Base-by-base conservation (phyloP, 768 basidiomycete genomes). In the Lactarius indigo region DNA sequence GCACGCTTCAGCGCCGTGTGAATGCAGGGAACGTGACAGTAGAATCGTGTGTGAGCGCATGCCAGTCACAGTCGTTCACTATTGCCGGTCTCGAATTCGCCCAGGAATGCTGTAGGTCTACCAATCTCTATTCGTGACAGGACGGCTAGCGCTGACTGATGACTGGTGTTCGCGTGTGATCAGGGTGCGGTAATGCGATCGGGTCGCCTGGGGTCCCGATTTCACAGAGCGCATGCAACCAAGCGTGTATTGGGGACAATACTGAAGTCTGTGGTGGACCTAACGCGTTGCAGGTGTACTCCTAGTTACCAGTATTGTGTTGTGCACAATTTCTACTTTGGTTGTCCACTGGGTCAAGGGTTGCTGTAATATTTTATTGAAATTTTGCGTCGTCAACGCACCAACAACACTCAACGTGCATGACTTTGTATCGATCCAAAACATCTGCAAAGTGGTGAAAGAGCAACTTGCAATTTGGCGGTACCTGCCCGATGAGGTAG, bases 51-150 rank as follows among this genome's bases (percentile, higher is more conserved):
- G 42, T 57, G 9, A 10, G 5, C 1, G 63, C 56, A 15, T 64
- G 63, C 31, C 52, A 39, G 7, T 13, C 33, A 17, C 28, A 26
- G 17, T 39, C 26, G 15, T 64, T 59, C 57, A 30, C 39, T n/a
- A 20, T 64, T 8, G 57, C 63, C 2, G 63, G 63, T n/a, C 42
- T 64, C 10, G 63, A 64, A 35, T 57, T 23, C 13, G 63, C 56
- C 7, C 18, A 44, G 28, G 56, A 58, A 30, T 64, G 63, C 57
- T 64, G 63, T 64, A 33, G 3, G 63, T 44, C 0, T 55, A 13
- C 35, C 42, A 4, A 5, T 28, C 31, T n/a, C 30, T 35, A 15
- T 8, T 41, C 8, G 13, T 58, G 39, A 55, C 17, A n/a, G 7
- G 17, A 39, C 23, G 35, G 8, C 18, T 50, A 31, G 15, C 2